A percentile compares a stretch with the other conserved stretches of the same genome.
Evolutionary conservation across 2,329 filamentous ascomycete genomes (phyloP).

Genomic region (Neurospora sp.): DNA sequence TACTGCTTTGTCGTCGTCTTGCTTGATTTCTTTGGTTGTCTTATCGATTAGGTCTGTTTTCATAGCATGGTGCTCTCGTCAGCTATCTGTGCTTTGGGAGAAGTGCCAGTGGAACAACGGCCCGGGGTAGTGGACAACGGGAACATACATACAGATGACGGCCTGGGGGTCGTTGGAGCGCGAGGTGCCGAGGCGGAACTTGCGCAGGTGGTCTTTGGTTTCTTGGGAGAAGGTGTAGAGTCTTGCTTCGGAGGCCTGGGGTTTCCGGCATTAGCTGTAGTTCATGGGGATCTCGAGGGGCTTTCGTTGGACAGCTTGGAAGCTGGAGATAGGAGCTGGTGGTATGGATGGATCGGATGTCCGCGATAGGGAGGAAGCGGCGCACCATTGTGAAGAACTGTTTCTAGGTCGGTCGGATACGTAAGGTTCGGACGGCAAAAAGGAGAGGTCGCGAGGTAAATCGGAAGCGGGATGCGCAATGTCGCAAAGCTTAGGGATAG

Average conservation of each 20-base stretch:
- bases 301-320: neutral
- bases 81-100: neutral
- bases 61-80: neutral
- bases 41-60: constrained; percentile 75
- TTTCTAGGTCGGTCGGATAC: neutral
- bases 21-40: constrained; percentile 78
- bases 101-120: neutral
- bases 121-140: constrained; percentile 1
- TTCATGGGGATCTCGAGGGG: neutral
- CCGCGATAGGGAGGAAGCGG: neutral
- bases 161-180: constrained; percentile 80
- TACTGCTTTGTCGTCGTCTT: constrained; percentile 64
- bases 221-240: constrained; percentile 89
- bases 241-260: constrained; percentile 65
- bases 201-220: constrained; percentile 81
- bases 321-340: neutral
- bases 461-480: neutral
- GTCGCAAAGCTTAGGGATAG: neutral
- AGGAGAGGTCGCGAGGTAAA: neutral
- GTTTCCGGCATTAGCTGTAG: neutral
- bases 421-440: neutral
- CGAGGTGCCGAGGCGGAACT: constrained; percentile 88
- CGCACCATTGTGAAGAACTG: constrained; percentile 1
- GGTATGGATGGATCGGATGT: neutral
- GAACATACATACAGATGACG: constrained; percentile 72